A percentile compares a stretch with the other conserved stretches of the same genome.
Conservation (phyloP, 768 basidiomycete species). For the Trametes coccinea region DNA sequence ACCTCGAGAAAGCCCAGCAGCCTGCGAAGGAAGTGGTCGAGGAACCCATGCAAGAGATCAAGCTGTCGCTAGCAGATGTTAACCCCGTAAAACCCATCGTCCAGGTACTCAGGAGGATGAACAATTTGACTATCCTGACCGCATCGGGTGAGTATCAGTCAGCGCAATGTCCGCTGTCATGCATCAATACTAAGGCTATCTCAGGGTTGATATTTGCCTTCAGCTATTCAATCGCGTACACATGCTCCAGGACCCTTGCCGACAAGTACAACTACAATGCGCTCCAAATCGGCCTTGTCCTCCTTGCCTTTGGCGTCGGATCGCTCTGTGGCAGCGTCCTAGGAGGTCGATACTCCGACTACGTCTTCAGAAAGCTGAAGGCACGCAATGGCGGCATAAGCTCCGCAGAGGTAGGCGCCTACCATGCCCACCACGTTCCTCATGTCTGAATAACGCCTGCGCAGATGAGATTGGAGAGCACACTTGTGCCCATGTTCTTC, state of each 20-base stretch:
- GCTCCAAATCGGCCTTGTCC: slow-evolving; percentile 71
- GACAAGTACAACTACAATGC: slow-evolving; percentile 64
- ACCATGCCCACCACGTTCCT: neutral
- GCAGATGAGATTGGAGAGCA: slow-evolving; percentile 74
- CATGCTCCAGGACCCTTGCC: slow-evolving; percentile 68
- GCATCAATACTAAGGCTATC: neutral
- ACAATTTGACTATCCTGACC: slow-evolving; percentile 67
- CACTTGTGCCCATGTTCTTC: slow-evolving; percentile 54
- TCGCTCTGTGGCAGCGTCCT: slow-evolving; percentile 52
- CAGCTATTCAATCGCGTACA: slow-evolving; percentile 71
- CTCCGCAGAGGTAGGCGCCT: slow-evolving; percentile 61
- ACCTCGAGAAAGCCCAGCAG: slow-evolving; percentile 26
- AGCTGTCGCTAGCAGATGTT: slow-evolving; percentile 66
- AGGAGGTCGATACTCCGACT: slow-evolving; percentile 62
- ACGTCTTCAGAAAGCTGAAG: slow-evolving; percentile 44
- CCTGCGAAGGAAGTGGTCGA: neutral
- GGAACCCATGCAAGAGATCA: slow-evolving; percentile 35
- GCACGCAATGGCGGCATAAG: slow-evolving; percentile 45
- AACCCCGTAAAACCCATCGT: slow-evolving; percentile 70
- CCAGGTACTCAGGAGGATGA: slow-evolving; percentile 55
- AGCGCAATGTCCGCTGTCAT: neutral
- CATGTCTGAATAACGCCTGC: neutral
- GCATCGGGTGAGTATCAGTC: slow-evolving; percentile 54
- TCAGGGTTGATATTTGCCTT: slow-evolving; percentile 72
- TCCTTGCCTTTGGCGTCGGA: slow-evolving; percentile 72